Conservation (phyloP, 2,329 filamentous ascomycete genomes). For the Colletotrichum spinosum region DNA sequence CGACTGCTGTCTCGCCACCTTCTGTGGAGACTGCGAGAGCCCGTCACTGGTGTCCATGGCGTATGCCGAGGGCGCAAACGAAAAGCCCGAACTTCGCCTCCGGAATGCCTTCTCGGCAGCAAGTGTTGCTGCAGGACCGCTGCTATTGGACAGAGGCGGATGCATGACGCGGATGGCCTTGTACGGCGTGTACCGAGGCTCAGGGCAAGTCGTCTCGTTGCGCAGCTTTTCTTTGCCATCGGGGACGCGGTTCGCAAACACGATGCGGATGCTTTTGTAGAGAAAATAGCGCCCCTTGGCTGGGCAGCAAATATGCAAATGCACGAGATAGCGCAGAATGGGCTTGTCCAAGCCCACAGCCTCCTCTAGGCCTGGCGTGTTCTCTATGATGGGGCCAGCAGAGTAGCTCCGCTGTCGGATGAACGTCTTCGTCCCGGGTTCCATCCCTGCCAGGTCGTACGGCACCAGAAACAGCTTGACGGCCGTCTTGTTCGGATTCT, state of each 20-base stretch:
- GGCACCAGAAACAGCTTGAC: slow-evolving; percentile 96
- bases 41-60: slow-evolving; percentile 51
- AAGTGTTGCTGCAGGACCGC: slow-evolving; percentile 60
- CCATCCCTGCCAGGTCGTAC: slow-evolving; percentile 93
- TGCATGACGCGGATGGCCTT: slow-evolving; percentile 73
- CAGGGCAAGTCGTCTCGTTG: slow-evolving; percentile 90
- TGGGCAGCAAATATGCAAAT: slow-evolving; percentile 92
- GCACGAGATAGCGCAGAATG: slow-evolving; percentile 88
- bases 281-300: slow-evolving; percentile 87
- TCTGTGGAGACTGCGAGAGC: slow-evolving; percentile 37
- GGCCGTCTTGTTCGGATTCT: slow-evolving; percentile 98
- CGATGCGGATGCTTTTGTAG: slow-evolving; percentile 91
- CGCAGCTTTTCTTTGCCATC: slow-evolving; percentile 93
- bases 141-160: slow-evolving; percentile 48
- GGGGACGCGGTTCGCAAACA: slow-evolving; percentile 96
- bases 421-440: slow-evolving; percentile 93
- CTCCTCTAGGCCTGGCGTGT: slow-evolving; percentile 52
- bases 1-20: slow-evolving; percentile 35
- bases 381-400: slow-evolving; percentile 84
- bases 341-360: slow-evolving; percentile 64
- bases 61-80: slow-evolving; percentile 47
- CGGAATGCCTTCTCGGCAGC: slow-evolving; percentile 70
- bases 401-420: slow-evolving; percentile 95
- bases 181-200: slow-evolving; percentile 88
- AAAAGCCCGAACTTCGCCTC: slow-evolving; percentile 67